Evolutionary conservation across 495 filamentous ascomycete genomes (phyloP), one percentile per base, ranked within the genome.

Genomic region (Thermothielavioides terrestris): DNA sequence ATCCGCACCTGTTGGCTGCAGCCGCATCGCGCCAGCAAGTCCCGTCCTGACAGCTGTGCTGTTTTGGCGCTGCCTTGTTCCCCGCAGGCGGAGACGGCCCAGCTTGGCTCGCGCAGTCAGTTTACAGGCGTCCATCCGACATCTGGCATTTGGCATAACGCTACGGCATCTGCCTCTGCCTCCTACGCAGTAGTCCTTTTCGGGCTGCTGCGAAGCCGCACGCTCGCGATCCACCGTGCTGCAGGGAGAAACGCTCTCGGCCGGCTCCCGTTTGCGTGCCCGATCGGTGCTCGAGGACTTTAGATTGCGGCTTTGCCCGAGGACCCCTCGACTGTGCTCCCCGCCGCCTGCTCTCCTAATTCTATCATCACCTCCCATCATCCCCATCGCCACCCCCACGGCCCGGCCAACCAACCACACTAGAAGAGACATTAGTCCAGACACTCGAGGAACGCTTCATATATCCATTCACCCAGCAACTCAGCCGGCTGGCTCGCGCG

Each of bases 211-310:
- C 11, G 21, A 48, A 58, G 52, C 57, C 37, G 40, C 52, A 52
- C 56, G 52, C 37, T 39, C 46, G 38, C 47, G 46, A 61, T 49
- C 51, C 54, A 54, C 54, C 46, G 37, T 49, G 40, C 50, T 40
- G 25, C 42, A 8, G 40, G 42, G 31, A 21, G 17, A 43, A 50
- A 44, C 49, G 17, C 36, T 20, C 37, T 49, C 32, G 37, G 37
- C 43, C 21, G 42, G 41, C 26, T 30, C 37, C 17, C n/a, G 30
- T 45, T 38, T 41, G 30, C 31, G 20, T 30, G 39, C 15, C 45
- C 32, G 32, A 31, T 21, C 26, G 15, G 35, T 37, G 34, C 34
- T 25, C 18, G 30, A 25, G 41, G 37, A 11, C 35, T 54, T 25
- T 22, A 22, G 38, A 28, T 25, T 34, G 43, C 22, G 27, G 30